Evolutionary conservation across 805 yeast genomes (phyloP).

Genomic region (Saccharomycopsis babjevae): DNA sequence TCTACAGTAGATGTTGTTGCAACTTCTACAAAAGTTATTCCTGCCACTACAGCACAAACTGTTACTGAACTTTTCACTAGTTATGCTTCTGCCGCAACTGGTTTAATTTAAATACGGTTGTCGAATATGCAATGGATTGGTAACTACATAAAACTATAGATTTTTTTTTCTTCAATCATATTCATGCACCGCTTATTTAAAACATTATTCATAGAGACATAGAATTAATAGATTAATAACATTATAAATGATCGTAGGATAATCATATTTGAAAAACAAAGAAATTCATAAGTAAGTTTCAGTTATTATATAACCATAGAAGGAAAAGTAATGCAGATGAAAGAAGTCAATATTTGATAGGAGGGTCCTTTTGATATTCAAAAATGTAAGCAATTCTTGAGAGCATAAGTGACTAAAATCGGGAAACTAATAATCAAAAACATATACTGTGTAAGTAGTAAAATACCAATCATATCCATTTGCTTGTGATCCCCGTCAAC

Average conservation of each 20-base stretch:
- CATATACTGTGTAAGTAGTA: constrained; percentile 65
- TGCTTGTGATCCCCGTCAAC: constrained; percentile 37
- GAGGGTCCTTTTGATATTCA: background rate
- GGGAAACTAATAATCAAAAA: constrained; percentile 18
- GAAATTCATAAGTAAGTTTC: too few relatives aligned
- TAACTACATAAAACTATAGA: background rate
- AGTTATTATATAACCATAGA: too few relatives aligned
- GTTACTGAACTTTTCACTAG: background rate
- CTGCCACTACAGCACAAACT: background rate
- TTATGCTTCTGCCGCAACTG: background rate
- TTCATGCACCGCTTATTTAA: background rate
- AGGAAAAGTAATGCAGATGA: background rate
- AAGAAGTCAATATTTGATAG: background rate
- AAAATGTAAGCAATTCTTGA: constrained; percentile 10
- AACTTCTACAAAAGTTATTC: background rate
- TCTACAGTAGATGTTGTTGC: background rate
- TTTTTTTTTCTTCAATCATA: background rate
- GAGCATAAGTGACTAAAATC: constrained; percentile 11
- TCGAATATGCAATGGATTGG: background rate
- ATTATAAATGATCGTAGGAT: background rate
- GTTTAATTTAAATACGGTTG: background rate
- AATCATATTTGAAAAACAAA: background rate
- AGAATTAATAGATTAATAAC: background rate
- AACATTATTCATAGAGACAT: background rate
- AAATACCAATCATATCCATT: constrained; percentile 78